phyloP scores from a whole-genome alignment of 106 monocot species.

The Alisma plantagoaquatica region DNA sequence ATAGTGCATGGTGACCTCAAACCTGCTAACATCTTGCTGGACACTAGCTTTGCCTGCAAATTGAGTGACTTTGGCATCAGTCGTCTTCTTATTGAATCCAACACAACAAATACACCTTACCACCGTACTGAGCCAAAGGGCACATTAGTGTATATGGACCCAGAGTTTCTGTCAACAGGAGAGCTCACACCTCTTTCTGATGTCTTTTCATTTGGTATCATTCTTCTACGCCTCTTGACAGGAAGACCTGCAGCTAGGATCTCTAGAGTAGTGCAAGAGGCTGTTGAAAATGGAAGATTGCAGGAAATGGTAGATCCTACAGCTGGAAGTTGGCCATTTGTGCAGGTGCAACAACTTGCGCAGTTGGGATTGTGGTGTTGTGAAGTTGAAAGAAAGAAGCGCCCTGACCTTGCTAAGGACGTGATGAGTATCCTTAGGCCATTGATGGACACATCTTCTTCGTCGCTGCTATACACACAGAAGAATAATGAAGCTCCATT shows the following conservation, averaged over 20 bases:
- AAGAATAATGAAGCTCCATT: neutral
- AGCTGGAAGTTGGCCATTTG: conserved; percentile 14
- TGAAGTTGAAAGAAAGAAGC: conserved; percentile 8
- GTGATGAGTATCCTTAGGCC: neutral
- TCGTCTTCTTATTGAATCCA: neutral
- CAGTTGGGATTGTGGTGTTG: conserved; percentile 11
- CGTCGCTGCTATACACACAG: neutral
- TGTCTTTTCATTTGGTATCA: conserved; percentile 12
- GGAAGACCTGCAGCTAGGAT: conserved; percentile 3
- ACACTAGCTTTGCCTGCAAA: conserved; percentile 12
- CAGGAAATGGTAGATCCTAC: conserved; percentile 6
- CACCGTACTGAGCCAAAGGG: conserved; percentile 2
- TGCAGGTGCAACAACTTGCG: conserved; percentile 10
- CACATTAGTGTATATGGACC: conserved; percentile 10
- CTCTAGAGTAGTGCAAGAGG: conserved; percentile 6
- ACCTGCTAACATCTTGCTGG: conserved; percentile 10
- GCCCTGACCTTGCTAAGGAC: neutral
- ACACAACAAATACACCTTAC: neutral
- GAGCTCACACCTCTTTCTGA: conserved; percentile 7
- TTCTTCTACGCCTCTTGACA: conserved; percentile 8
- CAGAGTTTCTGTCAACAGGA: conserved; percentile 10
- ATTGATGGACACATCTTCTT: neutral
- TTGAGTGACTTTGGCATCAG: conserved; percentile 12
- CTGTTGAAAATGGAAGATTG: conserved; percentile 6
- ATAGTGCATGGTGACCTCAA: conserved; percentile 14